Base-by-base conservation (phyloP, 257 asterid genomes). In the Primulina tabacum region DNA sequence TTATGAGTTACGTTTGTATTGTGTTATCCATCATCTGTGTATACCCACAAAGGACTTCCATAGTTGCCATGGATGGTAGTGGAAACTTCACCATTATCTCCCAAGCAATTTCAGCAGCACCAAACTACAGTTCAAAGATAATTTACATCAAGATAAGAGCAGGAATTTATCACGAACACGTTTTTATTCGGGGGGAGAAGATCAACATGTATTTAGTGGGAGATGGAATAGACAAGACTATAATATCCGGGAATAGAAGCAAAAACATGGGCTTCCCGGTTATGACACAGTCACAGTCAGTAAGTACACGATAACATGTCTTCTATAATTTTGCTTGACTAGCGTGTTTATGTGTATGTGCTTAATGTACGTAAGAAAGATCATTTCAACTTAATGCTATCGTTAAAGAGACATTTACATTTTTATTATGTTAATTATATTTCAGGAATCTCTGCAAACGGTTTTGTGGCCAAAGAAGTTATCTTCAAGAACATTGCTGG, bases 201-300 rank as follows among this genome's bases (percentile, higher is more conserved):
- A 67, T n/a, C 0, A 62, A 76, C 9, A 6, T 76, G 2, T 47
- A 50, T 8, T 56, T 76, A 0, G 18, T 71, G 1, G 73, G 80
- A 11, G 67, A 76, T 10, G 77, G 74, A 2, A 62, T 10, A 18
- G 56, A 66, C 18, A 52, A 4, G 4, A 76, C 73, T 0, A 38
- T 61, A 2, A 65, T 61, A 55, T 7, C 43, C 0, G 74, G 63
- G 12, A 66, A 56, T 18, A 71, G 5, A 18, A 66, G 70, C 10
- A 8, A 0, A 0, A 38, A 4, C 8, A 3, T 28, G 16, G 71
- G 80, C 8, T 43, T 40, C 18, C 2, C 16, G 0, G 34, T 0
- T 20, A n/a, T 2, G 1, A 17, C 0, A 32, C 63, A 12, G 32
- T 62, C 11, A 71, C 62, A 0, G 62, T 76, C 14, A 69, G 71